phyloP scores from a whole-genome alignment of 2,329 filamentous ascomycete genomes.

The Monascus ruber region DNA sequence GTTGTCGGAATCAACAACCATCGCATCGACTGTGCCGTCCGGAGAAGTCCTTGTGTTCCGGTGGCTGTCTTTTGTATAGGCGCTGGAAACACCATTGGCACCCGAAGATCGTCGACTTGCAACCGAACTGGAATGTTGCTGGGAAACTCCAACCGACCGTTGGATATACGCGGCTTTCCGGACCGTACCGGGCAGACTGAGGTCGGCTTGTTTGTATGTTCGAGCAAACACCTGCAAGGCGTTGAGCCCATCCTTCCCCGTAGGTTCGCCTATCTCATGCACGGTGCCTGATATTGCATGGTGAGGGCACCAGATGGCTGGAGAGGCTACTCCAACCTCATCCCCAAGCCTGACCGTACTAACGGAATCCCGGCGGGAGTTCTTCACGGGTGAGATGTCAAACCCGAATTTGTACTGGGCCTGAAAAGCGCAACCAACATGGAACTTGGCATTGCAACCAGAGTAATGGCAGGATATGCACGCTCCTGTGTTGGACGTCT shows the following conservation, averaged over 20 bases:
- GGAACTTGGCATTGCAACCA: conserved; percentile 47
- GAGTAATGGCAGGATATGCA: conserved; percentile 67
- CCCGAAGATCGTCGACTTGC: conserved; percentile 47
- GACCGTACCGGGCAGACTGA: conserved; percentile 79
- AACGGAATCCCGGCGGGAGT: conserved; percentile 69
- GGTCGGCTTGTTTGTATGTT: conserved; percentile 89
- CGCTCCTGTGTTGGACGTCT: conserved; percentile 53
- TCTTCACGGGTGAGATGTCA: conserved; percentile 81
- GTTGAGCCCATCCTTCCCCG: conserved; percentile 59
- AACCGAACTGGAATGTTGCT: conserved; percentile 17
- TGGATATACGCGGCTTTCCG: conserved; percentile 70
- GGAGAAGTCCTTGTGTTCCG: conserved; percentile 9
- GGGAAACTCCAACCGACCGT: conserved; percentile 24
- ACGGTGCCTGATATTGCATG: conserved; percentile 64
- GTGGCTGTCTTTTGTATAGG: conserved; percentile 13
- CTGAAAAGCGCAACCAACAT: conserved; percentile 83
- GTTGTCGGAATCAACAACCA: conserved; percentile 21
- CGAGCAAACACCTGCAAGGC: conserved; percentile 78
- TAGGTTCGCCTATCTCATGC: conserved; percentile 67
- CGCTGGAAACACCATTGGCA: conserved; percentile 27
- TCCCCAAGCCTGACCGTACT: conserved; percentile 69
- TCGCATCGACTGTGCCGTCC: conserved; percentile 16
- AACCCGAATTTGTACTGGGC: conserved; percentile 77
- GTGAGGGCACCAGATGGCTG: conserved; percentile 83
- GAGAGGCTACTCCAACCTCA: conserved; percentile 73